Base-by-base conservation (phyloP, 495 filamentous ascomycete species). In the Clavariopsis aquatica region DNA sequence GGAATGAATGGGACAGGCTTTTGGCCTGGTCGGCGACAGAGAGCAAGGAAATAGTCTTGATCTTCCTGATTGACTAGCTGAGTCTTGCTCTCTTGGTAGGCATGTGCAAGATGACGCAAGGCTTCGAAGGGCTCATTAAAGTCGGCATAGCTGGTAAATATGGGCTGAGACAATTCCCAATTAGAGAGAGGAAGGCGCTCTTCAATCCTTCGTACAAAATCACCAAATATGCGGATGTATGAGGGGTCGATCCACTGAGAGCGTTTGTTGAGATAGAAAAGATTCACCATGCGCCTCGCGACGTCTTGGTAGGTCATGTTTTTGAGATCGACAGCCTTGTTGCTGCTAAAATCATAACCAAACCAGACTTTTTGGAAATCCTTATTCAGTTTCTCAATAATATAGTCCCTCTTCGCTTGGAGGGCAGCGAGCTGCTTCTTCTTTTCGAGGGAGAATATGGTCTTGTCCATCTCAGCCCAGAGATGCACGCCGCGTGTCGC, bases 281-380 rank as follows among this genome's bases (percentile, higher is more conserved):
- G 56, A 6, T 74, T 62, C 15, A 75, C 61, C 38, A 77, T 51
- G 8, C 77, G 69, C 24, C 45, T 38, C n/a, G 76, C 36, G 12
- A 78, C 74, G 20, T 75, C 77, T 17, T 52, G 22, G 46, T 80
- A 80, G 0, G 78, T 75, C 78, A 80, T 80, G 15, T 78, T 73
- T 24, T 73, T 60, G 5, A 78, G 57, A 49, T 77, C 70, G 3
- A 77, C 69, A 2, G 61, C 47, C 34, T 65, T 62, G 5, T 76
- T 71, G 19, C 59, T 51, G 15, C 41, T 9, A 34, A 70, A 68
- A 4, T 62, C 63, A 45, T 60, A 60, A 7, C 75, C 76, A 68
- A 80, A 80, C 78, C 78, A 80, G 9, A 72, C 70, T 59, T 76
- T 78, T 26, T 71, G 68, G 53, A 72, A 80, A 41, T 80, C 78